Evolutionary conservation across 176 grass and related monocot species (phyloP), one percentile per base, ranked within the genome.

Genomic region (Oryza meyeriana): DNA sequence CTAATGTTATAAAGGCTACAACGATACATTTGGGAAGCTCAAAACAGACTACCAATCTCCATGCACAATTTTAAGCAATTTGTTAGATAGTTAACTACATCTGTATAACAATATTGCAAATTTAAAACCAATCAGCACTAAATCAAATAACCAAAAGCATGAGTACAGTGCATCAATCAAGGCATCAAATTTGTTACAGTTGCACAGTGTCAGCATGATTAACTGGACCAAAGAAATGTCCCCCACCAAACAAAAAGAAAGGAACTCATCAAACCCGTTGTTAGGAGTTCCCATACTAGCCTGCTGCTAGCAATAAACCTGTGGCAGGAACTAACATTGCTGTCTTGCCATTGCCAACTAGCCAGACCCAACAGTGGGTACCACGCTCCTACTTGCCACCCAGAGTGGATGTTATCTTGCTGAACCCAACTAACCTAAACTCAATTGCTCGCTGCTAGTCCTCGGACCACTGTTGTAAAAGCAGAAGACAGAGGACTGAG

Each of bases 81-180:
- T 27, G 12, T 26, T 42, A 45, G 38, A 47, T 13, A 79, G 26
- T 48, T 2, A 0, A 28, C 18, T 66, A 3, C 11, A 32, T 47
- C 26, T 79, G 40, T 31, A 33, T 72, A 8, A 25, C 35, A 45
- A 29, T 28, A 39, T 59, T 12, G 27, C 25, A 16, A 72, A 61
- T 42, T 27, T 71, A 12, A 12, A 28, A 71, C 1, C 69, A 72
- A 30, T 16, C 16, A 25, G 0, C 20, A 50, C 10, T 50, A 18
- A 73, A 50, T 28, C 42, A 73, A 27, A 45, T 32, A 73, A 73
- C 42, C 71, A 22, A 11, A 73, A 73, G 71, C 71, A 73, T 50
- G 8, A 32, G 29, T 28, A 22, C 29, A 31, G 35, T 73, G 26
- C 59, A 78, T 13, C 2, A 77, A 77, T 12, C 28, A 27, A 41